A percentile compares a stretch with the other conserved stretches of the same genome.
Evolutionary conservation across 805 yeast genomes (phyloP).

Genomic region (Cyberlindnera xylosilytica): DNA sequence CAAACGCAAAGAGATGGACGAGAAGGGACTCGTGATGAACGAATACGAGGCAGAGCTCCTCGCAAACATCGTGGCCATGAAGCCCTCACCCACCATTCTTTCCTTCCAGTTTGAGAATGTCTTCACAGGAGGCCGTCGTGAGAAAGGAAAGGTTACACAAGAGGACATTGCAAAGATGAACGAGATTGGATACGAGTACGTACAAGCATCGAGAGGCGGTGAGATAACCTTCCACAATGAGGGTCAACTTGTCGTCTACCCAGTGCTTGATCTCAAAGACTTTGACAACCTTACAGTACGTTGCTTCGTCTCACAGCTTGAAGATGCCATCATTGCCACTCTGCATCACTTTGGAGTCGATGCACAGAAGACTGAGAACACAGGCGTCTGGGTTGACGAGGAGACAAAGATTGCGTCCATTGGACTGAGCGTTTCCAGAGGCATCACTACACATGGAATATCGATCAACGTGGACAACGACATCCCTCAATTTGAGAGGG

Average conservation of each 20-base stretch:
- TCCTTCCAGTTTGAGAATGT: slow-evolving; percentile 86
- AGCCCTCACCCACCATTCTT: slow-evolving; percentile 64
- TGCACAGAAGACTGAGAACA: slow-evolving; percentile 55
- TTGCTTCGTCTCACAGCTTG: slow-evolving; percentile 65
- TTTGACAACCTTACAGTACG: slow-evolving; percentile 56
- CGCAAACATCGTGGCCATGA: slow-evolving; percentile 40
- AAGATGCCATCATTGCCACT: slow-evolving; percentile 50
- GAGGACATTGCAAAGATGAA: slow-evolving; percentile 26
- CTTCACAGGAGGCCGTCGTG: slow-evolving; percentile 89
- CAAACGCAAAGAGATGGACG: slow-evolving; percentile 36
- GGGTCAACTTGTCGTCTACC: slow-evolving; percentile 88
- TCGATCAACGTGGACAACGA: slow-evolving; percentile 79
- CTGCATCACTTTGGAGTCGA: slow-evolving; percentile 39
- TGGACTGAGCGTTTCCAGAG: slow-evolving; percentile 82
- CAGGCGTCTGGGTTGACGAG: slow-evolving; percentile 81
- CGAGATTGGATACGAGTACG: slow-evolving; percentile 51
- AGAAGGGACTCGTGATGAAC: slow-evolving; percentile 39
- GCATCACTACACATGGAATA: slow-evolving; percentile 86
- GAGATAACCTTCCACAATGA: slow-evolving; percentile 96
- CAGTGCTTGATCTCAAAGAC: slow-evolving; percentile 66
- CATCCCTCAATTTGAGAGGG: slow-evolving; percentile 59
- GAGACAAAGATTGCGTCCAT: slow-evolving; percentile 76
- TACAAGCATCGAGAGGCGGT: slow-evolving; percentile 90
- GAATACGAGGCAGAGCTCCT: slow-evolving; percentile 46
- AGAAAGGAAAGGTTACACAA: slow-evolving; percentile 47